Conservation (phyloP, 2,329 filamentous ascomycete species). For the Xylogone sp. region DNA sequence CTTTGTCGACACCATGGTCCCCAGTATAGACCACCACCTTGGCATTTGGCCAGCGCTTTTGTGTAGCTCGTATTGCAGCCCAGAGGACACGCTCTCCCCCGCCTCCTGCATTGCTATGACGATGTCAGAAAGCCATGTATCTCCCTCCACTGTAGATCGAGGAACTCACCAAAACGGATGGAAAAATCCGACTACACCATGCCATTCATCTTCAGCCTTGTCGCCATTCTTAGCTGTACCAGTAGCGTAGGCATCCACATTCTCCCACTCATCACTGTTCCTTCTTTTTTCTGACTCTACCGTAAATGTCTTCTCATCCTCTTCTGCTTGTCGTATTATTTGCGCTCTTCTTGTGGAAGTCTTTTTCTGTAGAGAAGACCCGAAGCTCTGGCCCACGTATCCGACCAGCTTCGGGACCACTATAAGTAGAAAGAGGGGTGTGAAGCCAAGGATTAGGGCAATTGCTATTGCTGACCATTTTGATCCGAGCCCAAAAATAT, state of each 20-base stretch:
- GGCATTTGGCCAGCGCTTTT: conserved; percentile 81
- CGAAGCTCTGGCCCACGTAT: conserved; percentile 38
- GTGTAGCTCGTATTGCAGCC: conserved; percentile 89
- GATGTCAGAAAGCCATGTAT: conserved; percentile 6
- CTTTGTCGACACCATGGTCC: conserved; percentile 83
- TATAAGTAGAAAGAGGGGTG: conserved; percentile 25
- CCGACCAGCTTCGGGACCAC: conserved; percentile 22
- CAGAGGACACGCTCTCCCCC: conserved; percentile 95
- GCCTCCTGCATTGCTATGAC: conserved; percentile 80
- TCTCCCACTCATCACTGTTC: conserved; percentile 66
- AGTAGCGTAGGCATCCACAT: conserved; percentile 53
- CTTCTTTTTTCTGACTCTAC: conserved; percentile 22
- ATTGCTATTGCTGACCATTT: conserved; percentile 23
- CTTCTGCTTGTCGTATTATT: conserved; percentile 48
- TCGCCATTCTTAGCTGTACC: conserved; percentile 40
- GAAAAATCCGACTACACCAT: conserved; percentile 90
- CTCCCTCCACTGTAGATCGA: background rate
- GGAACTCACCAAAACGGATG: conserved; percentile 84
- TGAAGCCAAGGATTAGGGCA: conserved; percentile 24
- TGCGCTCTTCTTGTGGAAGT: conserved; percentile 58
- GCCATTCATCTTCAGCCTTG: conserved; percentile 58
- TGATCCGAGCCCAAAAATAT: conserved; percentile 26
- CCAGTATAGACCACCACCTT: conserved; percentile 94
- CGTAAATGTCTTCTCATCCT: conserved; percentile 26
- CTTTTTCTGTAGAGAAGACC: conserved; percentile 59